Evolutionary conservation across 2,329 filamentous ascomycete species (phyloP), one percentile per base, ranked within the genome.

Genomic region (Xylaria digitata): DNA sequence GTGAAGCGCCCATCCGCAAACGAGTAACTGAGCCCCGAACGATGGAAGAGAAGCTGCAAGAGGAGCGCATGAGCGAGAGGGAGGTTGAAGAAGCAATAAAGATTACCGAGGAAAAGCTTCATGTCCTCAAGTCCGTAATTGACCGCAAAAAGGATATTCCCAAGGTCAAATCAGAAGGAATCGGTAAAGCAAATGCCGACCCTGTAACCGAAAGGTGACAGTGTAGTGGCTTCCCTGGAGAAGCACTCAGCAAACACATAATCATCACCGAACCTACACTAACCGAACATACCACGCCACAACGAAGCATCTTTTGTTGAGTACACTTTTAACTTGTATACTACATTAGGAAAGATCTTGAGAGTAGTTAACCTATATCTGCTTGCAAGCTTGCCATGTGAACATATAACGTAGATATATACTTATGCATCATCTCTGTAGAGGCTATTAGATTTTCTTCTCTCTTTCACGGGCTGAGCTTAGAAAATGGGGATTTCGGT

Each of bases 51-150:
- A 88, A 85, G 75, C 70, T 89, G 54, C 81, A 82, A 9, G 82
- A 86, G 65, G 84, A 87, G 71, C 82, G 82, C 54, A 92, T 95
- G 87, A 88, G 89, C 53, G 88, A 92, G 72, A 84, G 87, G 40
- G 90, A 96, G 76, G 86, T 97, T 66, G 87, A 89, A 70, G 88
- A 96, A 81, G 92, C 93, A 21, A 95, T 97, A 67, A 84, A 87
- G 61, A 87, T 97, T 34, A 97, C 95, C 2, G 93, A 97, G 77
- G 91, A 97, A 82, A 91, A 92, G 75, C 81, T 99, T 37, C 85
- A 87, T 62, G 87, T 91, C 48, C 80, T 99, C 69, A 94, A 94
- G 79, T 85, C 87, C 48, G 91, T 93, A 34, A 85, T 95, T 58
- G 86, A 87, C 69, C 85, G 84, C 75, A 88, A 85, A 76, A 86